Evolutionary conservation across 2,329 filamentous ascomycete species (phyloP).

Genomic region (Botryosphaeria dothidea): DNA sequence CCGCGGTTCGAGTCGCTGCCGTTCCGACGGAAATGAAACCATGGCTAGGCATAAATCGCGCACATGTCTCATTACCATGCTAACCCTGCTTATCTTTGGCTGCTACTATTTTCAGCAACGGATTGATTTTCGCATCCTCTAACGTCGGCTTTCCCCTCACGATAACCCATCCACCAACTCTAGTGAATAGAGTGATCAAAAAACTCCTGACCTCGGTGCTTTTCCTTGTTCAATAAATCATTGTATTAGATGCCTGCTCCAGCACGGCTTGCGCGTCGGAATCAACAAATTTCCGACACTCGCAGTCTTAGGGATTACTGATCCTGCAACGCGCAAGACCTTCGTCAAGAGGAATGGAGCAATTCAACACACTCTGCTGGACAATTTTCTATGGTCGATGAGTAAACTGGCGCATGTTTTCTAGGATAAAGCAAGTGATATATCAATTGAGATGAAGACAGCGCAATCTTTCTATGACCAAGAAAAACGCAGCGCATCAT

Average conservation of each 20-base stretch:
- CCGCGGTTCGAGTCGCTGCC: background rate
- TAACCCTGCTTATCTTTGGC: background rate
- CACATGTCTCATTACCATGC: background rate
- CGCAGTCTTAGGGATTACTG: too few relatives aligned
- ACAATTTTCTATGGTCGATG: too few relatives aligned
- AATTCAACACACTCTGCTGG: too few relatives aligned
- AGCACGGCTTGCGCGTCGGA: too few relatives aligned
- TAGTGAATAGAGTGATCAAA: background rate
- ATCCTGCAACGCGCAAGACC: too few relatives aligned
- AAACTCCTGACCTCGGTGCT: background rate
- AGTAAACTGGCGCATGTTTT: too few relatives aligned
- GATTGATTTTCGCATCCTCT: background rate
- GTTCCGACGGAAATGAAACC: slow-evolving; percentile 6
- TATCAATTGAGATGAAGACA: too few relatives aligned
- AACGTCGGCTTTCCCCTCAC: background rate
- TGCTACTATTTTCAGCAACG: background rate
- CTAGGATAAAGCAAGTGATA: too few relatives aligned
- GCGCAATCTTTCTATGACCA: background rate
- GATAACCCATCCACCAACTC: background rate
- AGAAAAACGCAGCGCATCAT: background rate
- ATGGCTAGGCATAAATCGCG: slow-evolving; percentile 6
- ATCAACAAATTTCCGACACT: too few relatives aligned
- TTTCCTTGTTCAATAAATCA: too few relatives aligned
- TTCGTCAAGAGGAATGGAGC: too few relatives aligned
- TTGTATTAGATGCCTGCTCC: too few relatives aligned